A percentile compares a stretch with the other conserved stretches of the same genome.
phyloP scores from a whole-genome alignment of 805 yeast genomes.

The Sugiyamaella chiloensis region DNA sequence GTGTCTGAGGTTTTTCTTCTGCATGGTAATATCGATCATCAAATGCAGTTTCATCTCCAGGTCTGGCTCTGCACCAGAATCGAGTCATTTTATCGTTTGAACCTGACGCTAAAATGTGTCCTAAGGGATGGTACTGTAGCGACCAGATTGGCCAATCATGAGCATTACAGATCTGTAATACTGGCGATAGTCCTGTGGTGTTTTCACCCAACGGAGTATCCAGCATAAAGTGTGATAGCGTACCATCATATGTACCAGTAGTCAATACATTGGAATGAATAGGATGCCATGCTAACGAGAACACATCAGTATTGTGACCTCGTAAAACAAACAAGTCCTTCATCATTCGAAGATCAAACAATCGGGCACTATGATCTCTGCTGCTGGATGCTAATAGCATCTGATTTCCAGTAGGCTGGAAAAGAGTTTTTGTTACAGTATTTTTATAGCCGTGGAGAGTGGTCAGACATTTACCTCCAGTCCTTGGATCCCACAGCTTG shows the following conservation, averaged over 20 bases:
- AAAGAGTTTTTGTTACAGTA: conserved; percentile 80
- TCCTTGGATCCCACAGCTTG: conserved; percentile 95
- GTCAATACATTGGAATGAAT: conserved; percentile 73
- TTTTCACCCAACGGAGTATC: conserved; percentile 38
- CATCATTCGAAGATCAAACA: conserved; percentile 86
- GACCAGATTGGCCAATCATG: conserved; percentile 93
- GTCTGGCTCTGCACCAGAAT: conserved; percentile 92
- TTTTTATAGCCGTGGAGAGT: conserved; percentile 92
- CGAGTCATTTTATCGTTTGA: conserved; percentile 91
- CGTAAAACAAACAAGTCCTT: conserved; percentile 67
- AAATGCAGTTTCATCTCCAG: conserved; percentile 80
- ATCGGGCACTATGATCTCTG: conserved; percentile 81
- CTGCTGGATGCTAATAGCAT: conserved; percentile 79
- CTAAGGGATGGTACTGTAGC: conserved; percentile 88
- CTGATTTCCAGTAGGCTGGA: conserved; percentile 77
- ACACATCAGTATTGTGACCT: conserved; percentile 79
- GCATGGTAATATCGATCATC: conserved; percentile 77
- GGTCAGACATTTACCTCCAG: conserved; percentile 59
- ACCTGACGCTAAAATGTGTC: conserved; percentile 87
- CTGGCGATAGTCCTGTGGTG: conserved; percentile 24
- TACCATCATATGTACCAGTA: conserved; percentile 87
- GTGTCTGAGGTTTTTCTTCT: conserved; percentile 32
- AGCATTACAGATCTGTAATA: conserved; percentile 69
- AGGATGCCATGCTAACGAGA: conserved; percentile 92
- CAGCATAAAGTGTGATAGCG: conserved; percentile 72